Base-by-base conservation (phyloP, 179 eudicot species). In the Beta macrorhiza region DNA sequence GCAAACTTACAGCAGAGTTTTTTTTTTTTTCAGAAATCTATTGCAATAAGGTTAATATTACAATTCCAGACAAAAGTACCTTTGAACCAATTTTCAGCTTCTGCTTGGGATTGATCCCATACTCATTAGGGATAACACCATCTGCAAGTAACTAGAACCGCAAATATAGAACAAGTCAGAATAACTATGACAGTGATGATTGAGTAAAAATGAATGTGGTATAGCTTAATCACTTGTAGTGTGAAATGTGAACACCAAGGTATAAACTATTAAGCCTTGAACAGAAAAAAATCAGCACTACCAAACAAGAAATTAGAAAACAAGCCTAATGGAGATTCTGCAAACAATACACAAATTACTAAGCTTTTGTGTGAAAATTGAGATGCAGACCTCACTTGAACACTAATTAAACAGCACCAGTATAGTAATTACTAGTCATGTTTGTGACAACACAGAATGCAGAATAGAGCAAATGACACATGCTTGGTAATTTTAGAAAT, bases 121-220 rank as follows among this genome's bases (percentile, higher is more conserved):
- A 96, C 86, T 96, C 99, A 78, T 96, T 96, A 15, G 98, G 99
- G 83, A 96, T 94, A 37, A 94, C 99, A 76, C 98, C 99, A 82
- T 94, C 99, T 67, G 98, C 99, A 81, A 96, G 97, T 85, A 89
- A 68, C 99, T 96, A 89, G 84, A 87, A 88, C 29, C 82, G 79
- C 77, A 78, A 77, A 79, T n/a, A 69, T 45, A 47, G n/a, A 67
- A 25, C 19, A 59, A 70, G 45, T 83, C 82, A 84, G 78, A 67
- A 81, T 22, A 15, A 47, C 29, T 59, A 67, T 1, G 19, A 16
- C 9, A n/a, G 58, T 6, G 10, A 37, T 37, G 37, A 71, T 3
- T 14, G 42, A 73, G 62, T 11, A 12, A 53, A 52, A 45, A 73
- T 25, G 12, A 45, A 73, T 25, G 12, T 52, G 44, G 32, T 49